Conservation (phyloP, 2,329 filamentous ascomycete genomes). For the Cercospora beticola region DNA sequence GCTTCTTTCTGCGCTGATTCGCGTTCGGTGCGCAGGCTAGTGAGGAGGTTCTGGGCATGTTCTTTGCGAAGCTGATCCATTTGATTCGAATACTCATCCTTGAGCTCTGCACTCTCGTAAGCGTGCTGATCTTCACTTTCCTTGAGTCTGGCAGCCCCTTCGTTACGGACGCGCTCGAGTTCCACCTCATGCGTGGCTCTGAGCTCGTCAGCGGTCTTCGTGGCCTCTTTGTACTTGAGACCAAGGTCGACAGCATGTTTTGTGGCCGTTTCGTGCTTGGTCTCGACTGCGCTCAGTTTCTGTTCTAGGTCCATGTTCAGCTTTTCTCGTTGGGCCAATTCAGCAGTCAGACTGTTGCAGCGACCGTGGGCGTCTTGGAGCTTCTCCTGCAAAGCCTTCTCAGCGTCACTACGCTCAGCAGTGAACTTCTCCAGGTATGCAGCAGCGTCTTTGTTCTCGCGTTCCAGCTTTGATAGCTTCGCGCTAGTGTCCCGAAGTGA, state of each 20-base stretch:
- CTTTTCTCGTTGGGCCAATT: constrained; percentile 18
- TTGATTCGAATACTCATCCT: background rate
- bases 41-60: background rate
- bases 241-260: constrained; percentile 11
- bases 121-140: constrained; percentile 3
- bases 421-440: constrained; percentile 23
- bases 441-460: constrained; percentile 21
- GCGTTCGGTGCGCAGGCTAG: background rate
- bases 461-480: constrained; percentile 24
- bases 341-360: constrained; percentile 15
- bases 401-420: constrained; percentile 16
- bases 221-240: constrained; percentile 2
- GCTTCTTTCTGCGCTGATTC: constrained; percentile 5
- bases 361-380: constrained; percentile 21
- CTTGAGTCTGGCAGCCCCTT: constrained; percentile 1
- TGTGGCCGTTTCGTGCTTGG: constrained; percentile 10
- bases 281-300: constrained; percentile 25
- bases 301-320: constrained; percentile 17
- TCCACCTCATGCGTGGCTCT: background rate
- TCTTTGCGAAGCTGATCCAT: background rate
- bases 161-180: background rate
- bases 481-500: constrained; percentile 16
- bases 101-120: constrained; percentile 1
- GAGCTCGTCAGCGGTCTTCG: background rate
- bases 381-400: constrained; percentile 20